Percentiles rank a stretch among this genome's conserved stretches.
Conservation (phyloP, 192 early-diverging fungal genomes). For the Entomortierella lignicola region DNA sequence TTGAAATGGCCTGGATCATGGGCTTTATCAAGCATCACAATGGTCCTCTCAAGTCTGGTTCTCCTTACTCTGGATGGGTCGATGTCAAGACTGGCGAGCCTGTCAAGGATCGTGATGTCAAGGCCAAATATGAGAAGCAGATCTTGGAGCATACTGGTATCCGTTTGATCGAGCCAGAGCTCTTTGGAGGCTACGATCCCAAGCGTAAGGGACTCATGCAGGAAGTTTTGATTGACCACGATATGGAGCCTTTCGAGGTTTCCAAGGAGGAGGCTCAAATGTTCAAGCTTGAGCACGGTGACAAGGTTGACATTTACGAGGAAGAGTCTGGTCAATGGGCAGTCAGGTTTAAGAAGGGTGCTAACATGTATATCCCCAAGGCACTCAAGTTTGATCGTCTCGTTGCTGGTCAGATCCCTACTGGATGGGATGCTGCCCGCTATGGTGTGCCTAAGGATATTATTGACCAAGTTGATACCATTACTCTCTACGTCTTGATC, state of each 20-base stretch:
- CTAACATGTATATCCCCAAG: conserved; percentile 91
- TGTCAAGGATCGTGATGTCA: conserved; percentile 87
- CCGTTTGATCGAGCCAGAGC: conserved; percentile 87
- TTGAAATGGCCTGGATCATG: conserved; percentile 99
- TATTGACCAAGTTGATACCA: conserved; percentile 89
- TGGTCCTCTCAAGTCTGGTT: conserved; percentile 81
- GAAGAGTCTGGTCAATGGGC: conserved; percentile 75
- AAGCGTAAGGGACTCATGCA: conserved; percentile 87
- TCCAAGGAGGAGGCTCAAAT: conserved; percentile 87
- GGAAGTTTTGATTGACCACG: conserved; percentile 88
- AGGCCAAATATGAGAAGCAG: conserved; percentile 89
- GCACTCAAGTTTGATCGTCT: conserved; percentile 90
- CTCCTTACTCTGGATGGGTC: conserved; percentile 92
- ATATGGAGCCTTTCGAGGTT: conserved; percentile 89
- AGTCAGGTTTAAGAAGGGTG: conserved; percentile 88
- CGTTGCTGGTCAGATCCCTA: conserved; percentile 93
- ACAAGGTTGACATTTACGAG: conserved; percentile 79
- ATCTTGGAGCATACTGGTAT: conserved; percentile 94
- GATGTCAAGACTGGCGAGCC: conserved; percentile 88
- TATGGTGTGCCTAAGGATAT: conserved; percentile 95
- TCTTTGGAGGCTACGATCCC: conserved; percentile 90
- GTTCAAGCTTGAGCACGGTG: conserved; percentile 86
- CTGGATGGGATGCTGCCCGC: conserved; percentile 92
- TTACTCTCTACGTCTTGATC: conserved; percentile 90
- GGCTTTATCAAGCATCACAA: conserved; percentile 91